phyloP scores from a whole-genome alignment of 1,284 basidiomycete genomes.

The Ustilago bromivora region DNA sequence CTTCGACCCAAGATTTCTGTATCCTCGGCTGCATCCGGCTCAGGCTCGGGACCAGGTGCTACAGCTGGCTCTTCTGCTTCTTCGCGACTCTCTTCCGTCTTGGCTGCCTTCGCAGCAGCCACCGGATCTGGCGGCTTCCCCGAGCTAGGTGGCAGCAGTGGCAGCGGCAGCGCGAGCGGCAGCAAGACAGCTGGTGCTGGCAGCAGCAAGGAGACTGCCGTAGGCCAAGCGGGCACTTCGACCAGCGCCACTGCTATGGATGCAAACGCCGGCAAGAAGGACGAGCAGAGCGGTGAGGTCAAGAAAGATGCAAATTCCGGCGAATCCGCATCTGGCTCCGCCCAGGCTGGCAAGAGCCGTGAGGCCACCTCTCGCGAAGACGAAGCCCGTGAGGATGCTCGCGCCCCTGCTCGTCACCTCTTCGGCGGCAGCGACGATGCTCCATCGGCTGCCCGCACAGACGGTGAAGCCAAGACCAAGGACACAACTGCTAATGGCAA shows the following conservation, averaged over 20 bases:
- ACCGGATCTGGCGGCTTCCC: constrained; percentile 69
- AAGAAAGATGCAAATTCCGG: constrained; percentile 14
- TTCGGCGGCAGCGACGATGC: constrained; percentile 37
- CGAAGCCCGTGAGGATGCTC: constrained; percentile 39
- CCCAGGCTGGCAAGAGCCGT: constrained; percentile 9
- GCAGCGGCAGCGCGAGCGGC: neutral
- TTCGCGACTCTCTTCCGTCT: constrained; percentile 84
- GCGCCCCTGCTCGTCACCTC: constrained; percentile 35
- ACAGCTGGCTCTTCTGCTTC: constrained; percentile 27
- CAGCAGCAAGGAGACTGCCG: constrained; percentile 76
- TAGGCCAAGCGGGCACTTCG: constrained; percentile 49
- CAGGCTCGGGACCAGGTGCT: constrained; percentile 75
- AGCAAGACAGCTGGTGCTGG: constrained; percentile 6
- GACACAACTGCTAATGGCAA: constrained; percentile 9
- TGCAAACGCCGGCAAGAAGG: neutral
- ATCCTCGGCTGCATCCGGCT: constrained; percentile 67
- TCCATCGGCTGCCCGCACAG: constrained; percentile 21
- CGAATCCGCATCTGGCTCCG: constrained; percentile 17
- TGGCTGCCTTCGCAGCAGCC: constrained; percentile 84
- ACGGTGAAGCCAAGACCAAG: constrained; percentile 19
- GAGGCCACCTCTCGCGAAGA: neutral
- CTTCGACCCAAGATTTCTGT: constrained; percentile 63
- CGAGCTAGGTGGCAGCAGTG: constrained; percentile 24
- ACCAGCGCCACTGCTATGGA: constrained; percentile 1
- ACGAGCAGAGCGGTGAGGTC: constrained; percentile 1